These are phyloP conservation scores for Gnaphalium uliginosum DNA, from an alignment of 129 eudicot species.

Conservation along the genomic window DNA sequence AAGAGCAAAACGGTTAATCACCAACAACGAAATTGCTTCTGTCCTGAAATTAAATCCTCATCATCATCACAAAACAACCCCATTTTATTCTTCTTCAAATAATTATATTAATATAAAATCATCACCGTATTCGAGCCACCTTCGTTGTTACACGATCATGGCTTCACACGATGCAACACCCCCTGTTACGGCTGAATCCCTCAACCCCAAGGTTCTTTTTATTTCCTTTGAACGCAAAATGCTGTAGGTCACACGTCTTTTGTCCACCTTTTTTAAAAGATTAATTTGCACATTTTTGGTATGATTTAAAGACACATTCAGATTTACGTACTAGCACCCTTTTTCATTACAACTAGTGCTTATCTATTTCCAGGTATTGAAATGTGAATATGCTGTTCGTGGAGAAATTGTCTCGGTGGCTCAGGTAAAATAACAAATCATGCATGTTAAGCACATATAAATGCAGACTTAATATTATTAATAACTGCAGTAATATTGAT, in stretches of 20 bases:
- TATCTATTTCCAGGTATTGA: slow-evolving; percentile 55
- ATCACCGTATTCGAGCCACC: slow-evolving; percentile 12
- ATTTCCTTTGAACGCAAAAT: neutral
- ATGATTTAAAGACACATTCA: neutral
- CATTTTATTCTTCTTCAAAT: slow-evolving; percentile 5
- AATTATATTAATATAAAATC: neutral
- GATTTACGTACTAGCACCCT: neutral
- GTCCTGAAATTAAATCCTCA: slow-evolving; percentile 19
- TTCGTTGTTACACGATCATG: slow-evolving; percentile 27
- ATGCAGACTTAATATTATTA: no score
- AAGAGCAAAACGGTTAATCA: slow-evolving; percentile 39
- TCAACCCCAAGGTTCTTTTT: slow-evolving; percentile 73
- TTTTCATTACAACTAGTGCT: neutral
- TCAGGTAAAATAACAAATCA: slow-evolving; percentile 49
- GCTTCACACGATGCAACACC: slow-evolving; percentile 32
- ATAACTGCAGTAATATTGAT: neutral
- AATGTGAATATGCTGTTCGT: slow-evolving; percentile 97
- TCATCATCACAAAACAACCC: neutral
- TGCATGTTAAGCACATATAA: no score
- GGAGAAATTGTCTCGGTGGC: slow-evolving; percentile 89
- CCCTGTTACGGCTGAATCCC: slow-evolving; percentile 49
- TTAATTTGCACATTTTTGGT: no score
- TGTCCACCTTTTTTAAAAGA: neutral
- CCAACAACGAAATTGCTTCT: slow-evolving; percentile 16
- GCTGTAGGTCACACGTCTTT: neutral